These are phyloP conservation scores for Penicillium cosmopolitanum DNA, from an alignment of 495 filamentous ascomycete genomes.

Conservation along the genomic window DNA sequence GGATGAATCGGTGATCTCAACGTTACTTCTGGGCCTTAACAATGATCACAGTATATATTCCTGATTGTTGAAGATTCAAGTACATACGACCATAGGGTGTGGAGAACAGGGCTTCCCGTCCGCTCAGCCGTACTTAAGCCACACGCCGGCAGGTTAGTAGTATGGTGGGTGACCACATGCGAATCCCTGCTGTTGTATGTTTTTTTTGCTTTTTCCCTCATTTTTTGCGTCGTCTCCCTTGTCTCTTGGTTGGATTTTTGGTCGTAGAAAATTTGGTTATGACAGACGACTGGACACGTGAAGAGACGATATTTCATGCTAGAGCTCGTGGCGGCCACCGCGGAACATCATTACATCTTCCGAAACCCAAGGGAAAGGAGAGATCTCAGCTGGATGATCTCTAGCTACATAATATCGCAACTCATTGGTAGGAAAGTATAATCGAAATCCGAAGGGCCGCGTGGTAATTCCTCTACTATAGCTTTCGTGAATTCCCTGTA, in stretches of 20 bases:
- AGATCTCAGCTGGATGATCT: neutral
- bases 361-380: neutral
- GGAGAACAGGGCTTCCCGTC: slow-evolving; percentile 6
- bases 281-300: neutral
- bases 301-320: neutral
- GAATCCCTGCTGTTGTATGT: slow-evolving; percentile 7
- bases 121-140: slow-evolving; percentile 6
- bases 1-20: neutral
- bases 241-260: too few species aligned
- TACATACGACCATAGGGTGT: slow-evolving; percentile 6
- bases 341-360: slow-evolving; percentile 1
- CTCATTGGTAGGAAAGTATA: neutral
- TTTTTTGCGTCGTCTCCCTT: neutral
- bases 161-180: slow-evolving; percentile 6
- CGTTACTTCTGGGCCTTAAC: neutral
- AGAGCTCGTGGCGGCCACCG: slow-evolving; percentile 1
- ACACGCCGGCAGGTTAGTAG: slow-evolving; percentile 6
- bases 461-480: slow-evolving; percentile 2
- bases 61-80: neutral
- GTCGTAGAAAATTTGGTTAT: neutral
- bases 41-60: neutral
- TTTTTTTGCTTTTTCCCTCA: neutral
- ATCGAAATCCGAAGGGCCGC: neutral
- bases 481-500: slow-evolving; percentile 4
- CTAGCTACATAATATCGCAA: neutral